Percentiles rank a stretch among this genome's conserved stretches.
Evolutionary conservation across 129 eudicot genomes (phyloP).

Genomic region (Flaveria ramosissima): DNA sequence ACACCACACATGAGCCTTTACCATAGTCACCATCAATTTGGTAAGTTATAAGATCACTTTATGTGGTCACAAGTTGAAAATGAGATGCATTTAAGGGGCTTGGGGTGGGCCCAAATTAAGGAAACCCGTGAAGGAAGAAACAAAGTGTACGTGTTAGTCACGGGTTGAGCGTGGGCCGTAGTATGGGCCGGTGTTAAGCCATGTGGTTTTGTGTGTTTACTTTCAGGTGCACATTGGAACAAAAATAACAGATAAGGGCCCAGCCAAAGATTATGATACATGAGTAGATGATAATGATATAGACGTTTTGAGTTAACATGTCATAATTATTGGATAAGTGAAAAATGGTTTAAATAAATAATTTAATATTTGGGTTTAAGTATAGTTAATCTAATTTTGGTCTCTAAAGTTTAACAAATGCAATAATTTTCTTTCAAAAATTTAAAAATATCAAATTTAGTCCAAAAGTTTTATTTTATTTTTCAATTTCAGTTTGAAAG

Average conservation of each 20-base stretch:
- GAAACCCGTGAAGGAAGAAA: slow-evolving; percentile 50
- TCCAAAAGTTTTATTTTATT: too few species aligned
- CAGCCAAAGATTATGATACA: background rate
- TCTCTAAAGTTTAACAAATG: too few species aligned
- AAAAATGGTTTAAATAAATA: too few species aligned
- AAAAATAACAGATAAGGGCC: slow-evolving; percentile 15
- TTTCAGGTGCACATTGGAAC: background rate
- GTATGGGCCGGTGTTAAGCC: slow-evolving; percentile 23
- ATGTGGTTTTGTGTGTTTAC: slow-evolving; percentile 31
- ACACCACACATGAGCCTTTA: slow-evolving; percentile 5
- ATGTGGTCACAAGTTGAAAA: slow-evolving; percentile 24
- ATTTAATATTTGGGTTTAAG: too few species aligned
- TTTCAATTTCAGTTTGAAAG: too few species aligned
- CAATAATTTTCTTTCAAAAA: too few species aligned
- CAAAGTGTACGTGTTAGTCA: slow-evolving; percentile 24
- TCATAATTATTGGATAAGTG: too few species aligned
- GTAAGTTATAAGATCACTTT: slow-evolving; percentile 17
- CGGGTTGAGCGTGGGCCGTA: slow-evolving; percentile 42
- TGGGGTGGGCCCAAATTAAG: slow-evolving; percentile 17
- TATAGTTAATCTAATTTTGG: too few species aligned
- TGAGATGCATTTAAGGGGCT: slow-evolving; percentile 29
- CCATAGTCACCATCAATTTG: background rate
- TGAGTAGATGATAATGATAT: background rate
- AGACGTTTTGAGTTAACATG: background rate
- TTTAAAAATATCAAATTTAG: too few species aligned